These are phyloP conservation scores for Trichoderma koningii DNA, from an alignment of 2,329 filamentous ascomycete species.

Conservation along the genomic window DNA sequence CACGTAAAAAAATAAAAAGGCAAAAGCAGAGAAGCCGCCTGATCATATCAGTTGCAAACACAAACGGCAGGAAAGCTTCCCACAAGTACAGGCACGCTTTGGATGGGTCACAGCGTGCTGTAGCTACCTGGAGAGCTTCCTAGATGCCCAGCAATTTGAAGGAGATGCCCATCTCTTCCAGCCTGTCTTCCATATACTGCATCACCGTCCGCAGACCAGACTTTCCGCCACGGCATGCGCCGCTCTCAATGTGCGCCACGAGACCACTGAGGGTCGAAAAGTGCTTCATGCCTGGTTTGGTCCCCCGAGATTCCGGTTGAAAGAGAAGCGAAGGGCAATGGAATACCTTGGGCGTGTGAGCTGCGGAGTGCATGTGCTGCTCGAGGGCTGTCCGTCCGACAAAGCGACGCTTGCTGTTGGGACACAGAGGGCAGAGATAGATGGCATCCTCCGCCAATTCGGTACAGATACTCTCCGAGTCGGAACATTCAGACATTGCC, in stretches of 20 bases:
- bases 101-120: not conserved
- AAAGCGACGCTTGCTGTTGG: not conserved
- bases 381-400: not conserved
- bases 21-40: no score
- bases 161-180: conserved; percentile 9
- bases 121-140: not conserved
- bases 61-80: not conserved
- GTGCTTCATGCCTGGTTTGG: not conserved
- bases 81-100: no score
- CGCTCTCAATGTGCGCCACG: conserved; percentile 29
- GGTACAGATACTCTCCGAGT: not conserved
- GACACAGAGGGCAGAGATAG: conserved; percentile 5
- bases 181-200: conserved; percentile 5
- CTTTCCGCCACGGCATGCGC: conserved; percentile 22
- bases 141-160: conserved; percentile 1
- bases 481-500: not conserved
- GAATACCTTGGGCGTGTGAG: conserved; percentile 13
- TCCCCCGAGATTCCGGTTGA: not conserved
- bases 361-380: not conserved
- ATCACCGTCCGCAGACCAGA: not conserved
- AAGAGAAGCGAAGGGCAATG: conserved; percentile 12
- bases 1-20: no score
- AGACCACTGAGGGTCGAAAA: conserved; percentile 29
- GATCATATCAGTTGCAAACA: no score
- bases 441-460: not conserved